Conservation (phyloP, 805 yeast species). For the Starmera pachycereana region DNA sequence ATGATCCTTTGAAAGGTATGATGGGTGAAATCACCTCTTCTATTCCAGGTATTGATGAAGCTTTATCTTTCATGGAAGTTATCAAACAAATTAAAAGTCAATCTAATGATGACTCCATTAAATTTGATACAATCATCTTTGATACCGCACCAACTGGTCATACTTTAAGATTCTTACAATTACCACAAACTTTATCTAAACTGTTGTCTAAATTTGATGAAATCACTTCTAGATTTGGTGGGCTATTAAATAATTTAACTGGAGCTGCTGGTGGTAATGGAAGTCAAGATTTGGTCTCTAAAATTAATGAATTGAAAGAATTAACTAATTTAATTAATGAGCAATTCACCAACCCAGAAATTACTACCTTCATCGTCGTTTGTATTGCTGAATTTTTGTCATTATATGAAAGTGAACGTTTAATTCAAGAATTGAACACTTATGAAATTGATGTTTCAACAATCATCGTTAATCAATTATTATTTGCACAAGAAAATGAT, state of each 20-base stretch:
- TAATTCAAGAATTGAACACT: slow-evolving; percentile 91
- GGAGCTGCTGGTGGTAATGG: slow-evolving; percentile 41
- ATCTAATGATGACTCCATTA: slow-evolving; percentile 31
- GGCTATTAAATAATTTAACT: slow-evolving; percentile 60
- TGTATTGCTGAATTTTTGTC: slow-evolving; percentile 96
- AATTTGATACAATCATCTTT: slow-evolving; percentile 83
- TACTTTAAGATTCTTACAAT: slow-evolving; percentile 86
- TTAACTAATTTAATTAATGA: slow-evolving; percentile 82
- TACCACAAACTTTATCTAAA: slow-evolving; percentile 87
- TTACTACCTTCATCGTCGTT: slow-evolving; percentile 93
- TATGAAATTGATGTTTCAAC: slow-evolving; percentile 96
- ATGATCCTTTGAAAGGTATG: slow-evolving; percentile 54
- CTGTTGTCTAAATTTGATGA: slow-evolving; percentile 81
- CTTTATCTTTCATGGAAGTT: slow-evolving; percentile 95
- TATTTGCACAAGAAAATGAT: slow-evolving; percentile 66
- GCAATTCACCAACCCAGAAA: slow-evolving; percentile 92
- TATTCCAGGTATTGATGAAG: slow-evolving; percentile 98
- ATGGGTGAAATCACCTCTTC: slow-evolving; percentile 89
- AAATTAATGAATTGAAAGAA: slow-evolving; percentile 70
- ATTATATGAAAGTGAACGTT: slow-evolving; percentile 92
- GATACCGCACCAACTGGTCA: slow-evolving; percentile 99
- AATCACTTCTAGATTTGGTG: slow-evolving; percentile 79
- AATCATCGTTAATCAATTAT: slow-evolving; percentile 87
- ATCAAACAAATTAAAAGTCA: slow-evolving; percentile 90
- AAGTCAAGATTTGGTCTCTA: slow-evolving; percentile 58